phyloP scores from a whole-genome alignment of 129 eudicot species.

The Dittrichia graveolens region DNA sequence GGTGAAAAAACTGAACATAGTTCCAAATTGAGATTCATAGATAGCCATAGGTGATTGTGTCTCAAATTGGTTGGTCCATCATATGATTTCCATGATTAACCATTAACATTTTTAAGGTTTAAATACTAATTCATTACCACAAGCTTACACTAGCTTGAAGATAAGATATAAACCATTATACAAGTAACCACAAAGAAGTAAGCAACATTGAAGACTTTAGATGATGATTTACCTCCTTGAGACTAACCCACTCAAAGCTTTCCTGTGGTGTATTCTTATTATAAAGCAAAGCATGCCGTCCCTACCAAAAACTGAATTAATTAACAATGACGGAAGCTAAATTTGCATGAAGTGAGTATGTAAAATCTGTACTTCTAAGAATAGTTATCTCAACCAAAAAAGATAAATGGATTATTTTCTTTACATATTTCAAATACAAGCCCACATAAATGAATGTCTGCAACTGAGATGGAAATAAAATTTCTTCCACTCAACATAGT shows the following conservation, averaged over 20 bases:
- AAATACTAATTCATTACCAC: not conserved
- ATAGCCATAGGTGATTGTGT: not conserved
- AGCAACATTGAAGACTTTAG: conserved; percentile 8
- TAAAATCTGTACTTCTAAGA: not conserved
- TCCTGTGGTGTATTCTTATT: conserved; percentile 68
- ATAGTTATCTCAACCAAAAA: not conserved
- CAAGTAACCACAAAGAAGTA: not conserved
- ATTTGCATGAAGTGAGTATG: conserved; percentile 17
- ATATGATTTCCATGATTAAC: not conserved
- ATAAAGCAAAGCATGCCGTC: conserved; percentile 77
- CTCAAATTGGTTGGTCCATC: conserved; percentile 5
- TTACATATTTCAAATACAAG: not conserved
- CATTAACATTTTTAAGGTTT: conserved; percentile 3
- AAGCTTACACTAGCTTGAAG: conserved; percentile 1
- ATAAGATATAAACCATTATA: not conserved
- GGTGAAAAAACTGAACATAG: too few relatives aligned
- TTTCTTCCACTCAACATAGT: too few relatives aligned
- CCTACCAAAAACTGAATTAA: conserved; percentile 50
- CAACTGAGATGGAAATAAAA: too few relatives aligned
- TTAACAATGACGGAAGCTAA: conserved; percentile 17
- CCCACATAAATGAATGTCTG: not conserved
- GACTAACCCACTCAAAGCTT: conserved; percentile 85
- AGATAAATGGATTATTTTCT: conserved; percentile 3
- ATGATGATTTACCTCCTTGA: conserved; percentile 62
- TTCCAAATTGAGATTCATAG: too few relatives aligned